Evolutionary conservation across 2,329 filamentous ascomycete species (phyloP).

Genomic region (Neonectria punicea): DNA sequence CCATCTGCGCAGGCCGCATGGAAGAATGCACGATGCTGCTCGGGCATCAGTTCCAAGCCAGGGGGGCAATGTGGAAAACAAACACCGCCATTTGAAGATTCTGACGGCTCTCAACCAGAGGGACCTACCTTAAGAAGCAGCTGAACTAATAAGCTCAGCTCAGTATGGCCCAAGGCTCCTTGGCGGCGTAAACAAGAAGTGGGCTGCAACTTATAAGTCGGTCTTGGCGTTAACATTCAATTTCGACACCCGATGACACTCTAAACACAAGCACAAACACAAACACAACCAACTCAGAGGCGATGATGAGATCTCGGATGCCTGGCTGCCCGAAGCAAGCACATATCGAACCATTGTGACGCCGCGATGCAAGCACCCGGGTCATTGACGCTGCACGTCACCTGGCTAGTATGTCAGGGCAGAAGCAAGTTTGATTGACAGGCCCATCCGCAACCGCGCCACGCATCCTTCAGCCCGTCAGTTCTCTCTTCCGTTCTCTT

Average conservation of each 20-base stretch:
- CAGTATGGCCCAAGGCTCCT: background rate
- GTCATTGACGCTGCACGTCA: slow-evolving; percentile 26
- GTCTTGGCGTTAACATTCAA: background rate
- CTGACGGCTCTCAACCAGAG: background rate
- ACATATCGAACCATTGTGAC: slow-evolving; percentile 25
- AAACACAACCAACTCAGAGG: background rate
- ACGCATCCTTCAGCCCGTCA: slow-evolving; percentile 13
- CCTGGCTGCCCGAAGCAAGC: slow-evolving; percentile 22
- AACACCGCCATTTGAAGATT: slow-evolving; percentile 14
- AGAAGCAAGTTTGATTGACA: slow-evolving; percentile 16
- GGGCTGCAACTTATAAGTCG: background rate
- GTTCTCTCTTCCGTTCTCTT: background rate
- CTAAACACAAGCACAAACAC: background rate
- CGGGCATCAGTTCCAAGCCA: slow-evolving; percentile 6
- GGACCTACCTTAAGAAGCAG: background rate
- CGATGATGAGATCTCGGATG: slow-evolving; percentile 19
- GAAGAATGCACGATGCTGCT: slow-evolving; percentile 17
- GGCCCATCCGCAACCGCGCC: slow-evolving; percentile 8
- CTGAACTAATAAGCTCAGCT: background rate
- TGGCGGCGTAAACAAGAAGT: background rate
- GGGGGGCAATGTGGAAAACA: background rate
- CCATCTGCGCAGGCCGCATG: slow-evolving; percentile 17
- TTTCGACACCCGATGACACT: background rate
- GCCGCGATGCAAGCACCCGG: slow-evolving; percentile 12
- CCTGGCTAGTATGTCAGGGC: slow-evolving; percentile 9